Conservation (phyloP, 441 rosid genomes). For the Adansonia madagascariensis region DNA sequence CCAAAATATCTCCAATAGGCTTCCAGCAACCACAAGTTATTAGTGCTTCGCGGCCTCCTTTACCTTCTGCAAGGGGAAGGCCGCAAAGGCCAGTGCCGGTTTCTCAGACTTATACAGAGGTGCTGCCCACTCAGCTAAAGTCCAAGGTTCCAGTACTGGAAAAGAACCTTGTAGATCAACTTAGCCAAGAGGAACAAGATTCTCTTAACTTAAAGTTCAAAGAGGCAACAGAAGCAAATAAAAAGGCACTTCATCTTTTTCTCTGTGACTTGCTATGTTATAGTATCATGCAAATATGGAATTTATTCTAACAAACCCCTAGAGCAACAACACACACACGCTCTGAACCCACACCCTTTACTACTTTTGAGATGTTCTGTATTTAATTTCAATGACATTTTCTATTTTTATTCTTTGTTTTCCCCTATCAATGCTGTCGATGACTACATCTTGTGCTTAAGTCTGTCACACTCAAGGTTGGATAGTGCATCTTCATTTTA, state of each 20-base stretch:
- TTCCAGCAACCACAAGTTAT: conserved; percentile 58
- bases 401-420: conserved; percentile 32
- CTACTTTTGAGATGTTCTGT: neutral
- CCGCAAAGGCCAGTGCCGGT: conserved; percentile 84
- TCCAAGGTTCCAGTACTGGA: conserved; percentile 81
- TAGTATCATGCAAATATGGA: conserved; percentile 1
- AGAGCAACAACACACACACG: too few relatives aligned
- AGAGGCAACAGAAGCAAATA: conserved; percentile 88
- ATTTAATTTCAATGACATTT: conserved; percentile 2
- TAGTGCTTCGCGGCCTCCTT: conserved; percentile 51
- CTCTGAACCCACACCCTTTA: neutral
- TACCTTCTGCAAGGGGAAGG: conserved; percentile 65
- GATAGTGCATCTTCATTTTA: neutral
- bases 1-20: conserved; percentile 48
- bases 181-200: conserved; percentile 90
- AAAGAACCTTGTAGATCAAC: conserved; percentile 85
- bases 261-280: conserved; percentile 29
- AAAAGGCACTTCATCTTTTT: conserved; percentile 63
- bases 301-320: neutral
- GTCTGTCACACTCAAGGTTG: neutral
- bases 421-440: neutral
- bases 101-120: conserved; percentile 61
- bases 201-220: conserved; percentile 71
- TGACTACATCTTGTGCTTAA: neutral
- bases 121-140: conserved; percentile 63